Evolutionary conservation across 192 early-diverging fungal genomes (phyloP), one percentile per base, ranked within the genome.

Genomic region (Coemansia sp.): DNA sequence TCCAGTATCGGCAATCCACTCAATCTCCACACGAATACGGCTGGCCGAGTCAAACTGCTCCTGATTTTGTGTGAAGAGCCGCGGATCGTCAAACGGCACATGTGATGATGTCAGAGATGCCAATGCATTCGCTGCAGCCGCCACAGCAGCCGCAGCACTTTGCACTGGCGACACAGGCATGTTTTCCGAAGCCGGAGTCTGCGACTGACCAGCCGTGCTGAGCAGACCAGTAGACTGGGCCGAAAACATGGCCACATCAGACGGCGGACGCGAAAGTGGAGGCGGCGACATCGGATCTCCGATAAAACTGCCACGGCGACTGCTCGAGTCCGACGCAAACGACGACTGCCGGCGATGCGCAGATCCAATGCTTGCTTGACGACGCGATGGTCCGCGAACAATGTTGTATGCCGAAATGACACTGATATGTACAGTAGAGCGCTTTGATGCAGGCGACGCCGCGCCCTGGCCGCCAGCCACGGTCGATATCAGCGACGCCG

Each of bases 241-340:
- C 10, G 76, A 61, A 45, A 79, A 79, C 76, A 79, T 79, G 5
- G 76, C 76, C 15, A 79, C 56, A 21, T 69, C 71, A 9, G 76
- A 79, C n/a, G 70, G 66, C 48, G 63, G 65, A 19, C 71, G 66
- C 37, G 71, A 79, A 9, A 79, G 51, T 23, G 55, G 41, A 4
- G 76, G 66, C 25, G 69, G 64, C 11, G 54, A 47, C n/a, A 41
- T 5, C 38, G 17, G 27, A 4, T 59, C 65, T n/a, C 19, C 24
- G 5, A 53, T n/a, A 43, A 43, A 49, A 24, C 56, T 67, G 52
- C 35, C 48, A 22, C 29, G 62, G 8, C 57, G 54, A 3, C 9
- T 43, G 63, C 59, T 54, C 27, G 53, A 15, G 11, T 65, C 62
- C 3, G 72, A 60, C 11, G 72, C 51, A 50, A 74, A 60, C n/a